Base-by-base conservation (phyloP, 1,284 basidiomycete species). In the Volvariella surrecta region DNA sequence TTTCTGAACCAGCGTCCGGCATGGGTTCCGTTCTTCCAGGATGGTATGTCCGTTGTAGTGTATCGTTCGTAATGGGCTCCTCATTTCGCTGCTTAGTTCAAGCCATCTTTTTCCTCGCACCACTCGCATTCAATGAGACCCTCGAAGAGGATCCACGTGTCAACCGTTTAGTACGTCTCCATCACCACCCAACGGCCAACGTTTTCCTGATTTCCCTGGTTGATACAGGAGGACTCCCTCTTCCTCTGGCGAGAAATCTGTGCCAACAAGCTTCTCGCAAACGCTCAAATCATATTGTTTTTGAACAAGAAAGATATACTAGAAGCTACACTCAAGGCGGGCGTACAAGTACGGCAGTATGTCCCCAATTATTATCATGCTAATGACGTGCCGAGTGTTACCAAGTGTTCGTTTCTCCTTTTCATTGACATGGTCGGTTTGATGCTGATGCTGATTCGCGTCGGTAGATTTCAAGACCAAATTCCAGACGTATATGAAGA, bases 261-360 rank as follows among this genome's bases (percentile, higher is more conserved):
- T 53, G 50, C 64, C 9, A 82, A 73, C 45, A 63, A 63, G 45
- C 64, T 84, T 4, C 67, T 83, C 1, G 63, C 67, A 2, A 66
- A 70, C 37, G 70, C 76, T 8, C 74, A 72, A 39, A 62, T 85
- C 32, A 75, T 83, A 15, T 62, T 85, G 2, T 80, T 85, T 56
- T 66, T 83, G 45, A 85, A 85, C 52, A 85, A 84, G 70, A 79
- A 71, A 63, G 79, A 84, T 48, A 73, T 85, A 34, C 59, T 85
- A 10, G 56, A 65, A 37, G 63, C 70, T 13, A 83, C 76, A 10
- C 66, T 86, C 39, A 64, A 63, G 1, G 60, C 76, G 3, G 82
- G 81, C 9, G 68, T 82, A 17, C 56, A 58, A 15, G 78, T 87
- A 8, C 66, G 64, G 45, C 68, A 70, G 44, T 84, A 70, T 44